phyloP scores from a whole-genome alignment of 176 grass and related monocot species.

The Phyllostachys edulis region DNA sequence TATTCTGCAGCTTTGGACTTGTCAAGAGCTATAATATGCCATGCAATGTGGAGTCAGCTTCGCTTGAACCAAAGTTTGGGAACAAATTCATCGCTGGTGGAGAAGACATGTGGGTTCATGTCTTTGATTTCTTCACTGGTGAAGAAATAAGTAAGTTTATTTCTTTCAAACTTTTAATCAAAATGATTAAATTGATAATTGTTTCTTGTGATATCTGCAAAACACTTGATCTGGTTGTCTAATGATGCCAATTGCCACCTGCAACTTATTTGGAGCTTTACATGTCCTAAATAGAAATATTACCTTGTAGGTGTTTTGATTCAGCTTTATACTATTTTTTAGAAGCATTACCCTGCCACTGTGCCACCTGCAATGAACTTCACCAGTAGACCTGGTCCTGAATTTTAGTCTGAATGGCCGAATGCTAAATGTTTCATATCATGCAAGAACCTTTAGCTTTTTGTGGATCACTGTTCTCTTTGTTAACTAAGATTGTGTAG shows the following conservation, averaged over 20 bases:
- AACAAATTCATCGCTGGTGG: slow-evolving; percentile 71
- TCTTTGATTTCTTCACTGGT: slow-evolving; percentile 81
- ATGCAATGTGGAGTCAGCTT: slow-evolving; percentile 70
- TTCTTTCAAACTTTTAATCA: not conserved
- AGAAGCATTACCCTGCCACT: not conserved
- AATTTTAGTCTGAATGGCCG: not conserved
- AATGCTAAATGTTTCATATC: not conserved
- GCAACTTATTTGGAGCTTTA: not conserved
- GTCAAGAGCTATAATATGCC: slow-evolving; percentile 85
- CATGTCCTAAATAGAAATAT: not conserved
- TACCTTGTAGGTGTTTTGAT: not conserved
- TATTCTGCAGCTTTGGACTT: slow-evolving; percentile 64
- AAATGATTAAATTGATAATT: not conserved
- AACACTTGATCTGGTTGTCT: not conserved
- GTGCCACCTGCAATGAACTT: not conserved
- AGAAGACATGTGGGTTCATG: slow-evolving; percentile 83
- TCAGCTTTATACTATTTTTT: not conserved
- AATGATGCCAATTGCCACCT: not conserved
- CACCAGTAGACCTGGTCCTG: not conserved
- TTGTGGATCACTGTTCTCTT: not conserved
- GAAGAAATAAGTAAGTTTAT: slow-evolving; percentile 71
- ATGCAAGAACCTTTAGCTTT: not conserved
- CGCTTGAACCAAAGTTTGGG: slow-evolving; percentile 70
- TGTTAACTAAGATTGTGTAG: not conserved
- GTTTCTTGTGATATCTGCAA: not conserved